Evolutionary conservation across 2,329 filamentous ascomycete genomes (phyloP).

Genomic region (Colletotrichum sp.): DNA sequence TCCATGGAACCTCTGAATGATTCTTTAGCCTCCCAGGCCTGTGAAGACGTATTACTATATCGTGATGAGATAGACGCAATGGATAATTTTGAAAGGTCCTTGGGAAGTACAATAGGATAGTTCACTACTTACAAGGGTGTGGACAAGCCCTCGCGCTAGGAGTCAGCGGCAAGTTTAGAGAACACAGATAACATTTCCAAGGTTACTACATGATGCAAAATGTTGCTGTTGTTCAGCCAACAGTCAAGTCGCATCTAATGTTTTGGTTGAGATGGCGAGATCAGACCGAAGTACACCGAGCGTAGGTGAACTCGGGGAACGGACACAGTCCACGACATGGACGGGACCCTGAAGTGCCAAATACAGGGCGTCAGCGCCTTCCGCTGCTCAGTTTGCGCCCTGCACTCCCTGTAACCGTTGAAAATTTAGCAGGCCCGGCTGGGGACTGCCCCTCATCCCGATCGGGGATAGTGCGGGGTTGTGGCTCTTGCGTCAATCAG

Average conservation of each 20-base stretch:
- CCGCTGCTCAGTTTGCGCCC: neutral
- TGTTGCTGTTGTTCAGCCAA: neutral
- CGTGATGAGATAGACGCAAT: neutral
- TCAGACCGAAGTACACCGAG: neutral
- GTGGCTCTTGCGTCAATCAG: neutral
- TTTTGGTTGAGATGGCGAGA: neutral
- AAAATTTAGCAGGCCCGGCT: neutral
- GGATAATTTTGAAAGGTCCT: neutral
- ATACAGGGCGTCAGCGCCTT: neutral
- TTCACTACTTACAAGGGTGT: neutral
- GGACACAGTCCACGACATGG: too few relatives aligned
- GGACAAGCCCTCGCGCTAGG: fast-evolving
- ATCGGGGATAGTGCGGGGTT: slow-evolving; percentile 25
- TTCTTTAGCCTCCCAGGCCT: neutral
- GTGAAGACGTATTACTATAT: neutral
- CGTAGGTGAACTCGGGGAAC: neutral
- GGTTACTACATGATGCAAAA: neutral
- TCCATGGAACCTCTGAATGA: fast-evolving
- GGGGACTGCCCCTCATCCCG: slow-evolving; percentile 17
- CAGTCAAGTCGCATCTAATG: neutral
- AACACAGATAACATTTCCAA: too few relatives aligned
- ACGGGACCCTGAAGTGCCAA: neutral
- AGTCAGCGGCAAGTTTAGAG: neutral
- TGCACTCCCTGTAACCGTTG: neutral
- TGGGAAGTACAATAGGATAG: neutral